phyloP scores from a whole-genome alignment of 1,284 basidiomycete genomes.

The Phellinidium pouzarii region DNA sequence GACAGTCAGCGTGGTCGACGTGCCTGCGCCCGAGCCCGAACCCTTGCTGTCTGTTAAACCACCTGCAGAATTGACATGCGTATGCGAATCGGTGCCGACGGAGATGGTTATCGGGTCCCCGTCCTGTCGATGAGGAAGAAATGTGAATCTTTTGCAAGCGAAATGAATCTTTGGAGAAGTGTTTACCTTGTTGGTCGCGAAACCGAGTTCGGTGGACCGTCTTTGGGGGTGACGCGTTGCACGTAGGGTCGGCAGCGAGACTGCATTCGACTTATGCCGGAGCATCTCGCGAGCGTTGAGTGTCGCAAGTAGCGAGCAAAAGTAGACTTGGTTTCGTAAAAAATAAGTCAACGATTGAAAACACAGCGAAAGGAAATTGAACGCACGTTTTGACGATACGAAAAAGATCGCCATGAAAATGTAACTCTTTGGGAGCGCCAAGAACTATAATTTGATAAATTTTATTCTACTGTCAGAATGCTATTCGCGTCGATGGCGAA shows the following conservation, averaged over 20 bases:
- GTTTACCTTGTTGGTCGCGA: too few species aligned
- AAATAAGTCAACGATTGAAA: too few species aligned
- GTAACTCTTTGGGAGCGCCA: background rate
- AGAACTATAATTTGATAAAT: background rate
- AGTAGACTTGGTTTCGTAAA: background rate
- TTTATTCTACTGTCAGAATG: too few species aligned
- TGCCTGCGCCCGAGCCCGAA: background rate
- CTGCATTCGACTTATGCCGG: background rate
- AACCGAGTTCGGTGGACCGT: too few species aligned
- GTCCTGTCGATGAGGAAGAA: too few species aligned
- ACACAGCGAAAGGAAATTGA: background rate
- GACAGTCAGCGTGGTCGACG: background rate
- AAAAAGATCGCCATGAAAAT: conserved; percentile 2
- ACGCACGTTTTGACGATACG: background rate
- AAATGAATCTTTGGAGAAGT: too few species aligned
- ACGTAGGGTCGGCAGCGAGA: background rate
- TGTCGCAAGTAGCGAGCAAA: background rate
- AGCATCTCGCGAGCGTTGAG: background rate
- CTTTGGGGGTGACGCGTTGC: background rate
- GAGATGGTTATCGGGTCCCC: background rate
- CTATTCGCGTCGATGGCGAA: background rate
- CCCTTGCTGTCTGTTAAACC: background rate
- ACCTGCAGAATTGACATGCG: background rate
- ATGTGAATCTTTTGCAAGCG: too few species aligned
- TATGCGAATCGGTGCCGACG: background rate